Percentiles rank a stretch among this genome's conserved stretches.
These are phyloP conservation scores for Erigeron canadensis DNA, from an alignment of 129 eudicot species.

Conservation along the genomic window DNA sequence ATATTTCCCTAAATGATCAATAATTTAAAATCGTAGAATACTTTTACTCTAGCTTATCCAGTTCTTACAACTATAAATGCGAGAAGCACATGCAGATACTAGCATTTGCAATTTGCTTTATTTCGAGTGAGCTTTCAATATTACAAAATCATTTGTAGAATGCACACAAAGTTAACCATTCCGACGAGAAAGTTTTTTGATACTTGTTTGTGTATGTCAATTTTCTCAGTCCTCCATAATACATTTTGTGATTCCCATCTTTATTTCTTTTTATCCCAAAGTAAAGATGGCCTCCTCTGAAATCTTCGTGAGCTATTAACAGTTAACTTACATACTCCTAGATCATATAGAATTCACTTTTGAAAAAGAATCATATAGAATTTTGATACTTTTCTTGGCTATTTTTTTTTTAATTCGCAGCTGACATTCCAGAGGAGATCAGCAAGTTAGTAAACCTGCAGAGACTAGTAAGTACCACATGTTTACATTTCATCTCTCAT, in stretches of 20 bases:
- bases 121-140: neutral
- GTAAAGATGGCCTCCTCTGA: neutral
- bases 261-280: neutral
- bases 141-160: neutral
- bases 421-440: constrained; percentile 82
- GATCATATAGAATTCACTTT: neutral
- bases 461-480: constrained; percentile 64
- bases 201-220: neutral
- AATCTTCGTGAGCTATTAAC: neutral
- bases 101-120: neutral
- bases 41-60: neutral
- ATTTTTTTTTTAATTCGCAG: constrained; percentile 48
- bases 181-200: neutral
- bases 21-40: neutral
- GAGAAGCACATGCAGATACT: neutral
- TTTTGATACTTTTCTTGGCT: neutral
- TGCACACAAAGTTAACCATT: neutral
- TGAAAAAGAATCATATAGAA: neutral
- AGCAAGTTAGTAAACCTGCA: constrained; percentile 79
- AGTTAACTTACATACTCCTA: neutral
- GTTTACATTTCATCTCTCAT: neutral
- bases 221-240: neutral
- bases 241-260: neutral
- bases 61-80: neutral
- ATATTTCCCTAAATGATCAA: neutral